Base-by-base conservation (phyloP, 768 basidiomycete species). In the Suillus tomentosus region DNA sequence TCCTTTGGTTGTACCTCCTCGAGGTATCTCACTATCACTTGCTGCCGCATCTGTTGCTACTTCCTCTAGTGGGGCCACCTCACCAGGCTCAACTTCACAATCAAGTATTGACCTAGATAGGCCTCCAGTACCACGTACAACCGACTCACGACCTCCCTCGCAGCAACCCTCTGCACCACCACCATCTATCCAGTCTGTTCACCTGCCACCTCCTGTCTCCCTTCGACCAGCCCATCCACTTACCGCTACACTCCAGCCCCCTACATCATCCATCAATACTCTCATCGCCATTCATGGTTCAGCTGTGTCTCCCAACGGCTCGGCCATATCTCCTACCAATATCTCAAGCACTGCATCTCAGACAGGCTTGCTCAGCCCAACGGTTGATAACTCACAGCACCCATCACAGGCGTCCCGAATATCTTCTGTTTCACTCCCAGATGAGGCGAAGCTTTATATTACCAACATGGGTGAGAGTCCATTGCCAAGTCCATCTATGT, bases 381-480 rank as follows among this genome's bases (percentile, higher is more conserved):
- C 68, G 48, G 66, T 72, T 22, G 75, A 79, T 70, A 71, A 71
- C 65, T 73, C 75, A 24, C 73, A 73, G n/a, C 72, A 77, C 6
- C 67, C 79, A 19, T 84, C 85, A n/a, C 84, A 88, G 62, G 88
- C 88, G 59, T 92, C 90, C 10, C 82, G 84, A 27, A 84, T 89
- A 50, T 85, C 88, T 42, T 31, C 51, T 19, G 84, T 89, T 58
- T 85, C 88, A 40, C 80, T 92, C 43, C 89, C 92, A 1, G 90
- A 92, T 62, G 92, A 94, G 73, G 88, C 91, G 17, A 85, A 81
- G 66, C 86, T 84, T 56, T 92, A 91, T 70, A 88, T 91, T 62
- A 81, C 85, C 43, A 85, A 82, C 68, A 87, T 90, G 83, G 76
- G 76, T 43, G 90, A 91, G 62, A 88, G 86, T 5, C 87, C 90